Conservation (phyloP, 1,139 yeast species). For the Citeromyces siamensis region DNA sequence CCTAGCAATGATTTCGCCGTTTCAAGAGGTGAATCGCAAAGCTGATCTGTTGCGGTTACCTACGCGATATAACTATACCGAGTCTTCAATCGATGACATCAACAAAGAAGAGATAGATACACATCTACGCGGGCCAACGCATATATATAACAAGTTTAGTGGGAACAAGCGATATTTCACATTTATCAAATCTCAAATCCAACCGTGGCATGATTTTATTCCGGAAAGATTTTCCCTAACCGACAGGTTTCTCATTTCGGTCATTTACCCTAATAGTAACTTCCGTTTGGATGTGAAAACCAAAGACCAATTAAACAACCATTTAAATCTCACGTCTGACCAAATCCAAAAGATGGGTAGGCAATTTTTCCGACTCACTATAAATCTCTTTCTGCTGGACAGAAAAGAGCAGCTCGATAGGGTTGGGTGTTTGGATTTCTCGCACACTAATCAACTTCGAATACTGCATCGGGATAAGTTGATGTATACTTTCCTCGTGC, state of each 20-base stretch:
- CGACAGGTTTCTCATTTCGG: constrained; percentile 3
- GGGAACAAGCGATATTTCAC: not conserved
- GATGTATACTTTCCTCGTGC: not conserved
- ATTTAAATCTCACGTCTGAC: constrained; percentile 2
- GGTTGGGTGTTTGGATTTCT: not conserved
- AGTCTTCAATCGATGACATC: not conserved
- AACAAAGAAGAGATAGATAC: constrained; percentile 1
- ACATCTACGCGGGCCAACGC: constrained; percentile 3
- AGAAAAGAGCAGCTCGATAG: not conserved
- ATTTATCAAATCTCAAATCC: constrained; percentile 1
- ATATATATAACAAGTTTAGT: constrained; percentile 1
- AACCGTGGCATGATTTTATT: constrained; percentile 1
- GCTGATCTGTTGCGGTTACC: not conserved
- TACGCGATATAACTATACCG: not conserved
- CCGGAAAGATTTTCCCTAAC: not conserved
- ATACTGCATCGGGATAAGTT: constrained; percentile 1
- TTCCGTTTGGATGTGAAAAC: not conserved
- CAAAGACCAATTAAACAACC: not conserved
- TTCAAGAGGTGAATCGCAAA: constrained; percentile 1
- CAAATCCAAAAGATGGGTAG: constrained; percentile 3
- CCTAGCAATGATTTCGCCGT: not conserved
- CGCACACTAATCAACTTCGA: not conserved
- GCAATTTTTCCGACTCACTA: constrained; percentile 1
- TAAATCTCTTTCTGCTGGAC: not conserved
- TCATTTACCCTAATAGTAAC: constrained; percentile 3